Conservation (phyloP, 2,329 filamentous ascomycete genomes). For the Colletotrichum truncatum region DNA sequence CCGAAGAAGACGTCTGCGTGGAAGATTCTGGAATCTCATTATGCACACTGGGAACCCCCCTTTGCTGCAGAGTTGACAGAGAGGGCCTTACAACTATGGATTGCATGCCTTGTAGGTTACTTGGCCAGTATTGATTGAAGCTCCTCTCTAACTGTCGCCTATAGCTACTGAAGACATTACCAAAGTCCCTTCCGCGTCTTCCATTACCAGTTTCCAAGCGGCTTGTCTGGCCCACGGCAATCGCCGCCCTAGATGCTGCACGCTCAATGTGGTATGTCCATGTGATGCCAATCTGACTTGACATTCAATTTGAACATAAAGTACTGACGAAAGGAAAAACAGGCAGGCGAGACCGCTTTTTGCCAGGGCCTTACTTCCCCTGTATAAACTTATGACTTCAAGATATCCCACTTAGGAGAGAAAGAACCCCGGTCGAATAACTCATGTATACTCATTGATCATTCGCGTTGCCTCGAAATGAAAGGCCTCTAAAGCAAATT, state of each 20-base stretch:
- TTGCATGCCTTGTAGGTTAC: not conserved
- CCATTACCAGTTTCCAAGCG: not conserved
- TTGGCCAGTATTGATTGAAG: too few relatives aligned
- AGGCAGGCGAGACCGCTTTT: not conserved
- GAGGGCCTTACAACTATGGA: not conserved
- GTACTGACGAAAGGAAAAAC: not conserved
- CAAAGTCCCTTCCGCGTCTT: not conserved
- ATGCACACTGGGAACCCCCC: not conserved
- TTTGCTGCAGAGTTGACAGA: not conserved
- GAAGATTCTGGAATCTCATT: not conserved
- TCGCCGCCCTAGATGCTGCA: not conserved
- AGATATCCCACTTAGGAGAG: too few relatives aligned
- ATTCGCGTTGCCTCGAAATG: too few relatives aligned
- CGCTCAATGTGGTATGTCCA: not conserved
- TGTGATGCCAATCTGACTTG: fast-evolving
- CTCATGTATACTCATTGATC: too few relatives aligned
- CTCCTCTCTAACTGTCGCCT: not conserved
- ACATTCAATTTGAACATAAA: not conserved
- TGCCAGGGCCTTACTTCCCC: too few relatives aligned
- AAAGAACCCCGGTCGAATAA: too few relatives aligned
- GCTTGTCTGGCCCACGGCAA: not conserved
- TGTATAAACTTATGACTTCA: too few relatives aligned
- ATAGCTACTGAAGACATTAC: not conserved
- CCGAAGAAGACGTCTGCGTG: not conserved
- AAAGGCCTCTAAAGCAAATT: too few relatives aligned